Evolutionary conservation across 257 asterid genomes (phyloP).

Genomic region (Haberlea rhodopensis): DNA sequence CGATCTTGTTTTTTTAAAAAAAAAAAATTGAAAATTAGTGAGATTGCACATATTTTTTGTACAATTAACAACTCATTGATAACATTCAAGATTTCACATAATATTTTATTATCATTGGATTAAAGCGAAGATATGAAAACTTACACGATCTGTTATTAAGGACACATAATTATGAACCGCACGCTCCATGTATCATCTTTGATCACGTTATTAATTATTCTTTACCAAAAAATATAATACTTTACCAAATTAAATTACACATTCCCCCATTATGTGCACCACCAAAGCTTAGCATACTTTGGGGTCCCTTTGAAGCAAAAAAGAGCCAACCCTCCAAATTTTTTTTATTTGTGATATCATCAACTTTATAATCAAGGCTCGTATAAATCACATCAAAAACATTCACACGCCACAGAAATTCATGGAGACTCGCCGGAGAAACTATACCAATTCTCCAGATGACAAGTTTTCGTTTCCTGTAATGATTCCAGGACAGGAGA

Average conservation of each 20-base stretch:
- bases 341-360: too few species aligned
- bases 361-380: background rate
- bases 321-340: background rate
- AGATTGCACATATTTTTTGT: too few species aligned
- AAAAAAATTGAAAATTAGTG: too few species aligned
- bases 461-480: conserved; percentile 57
- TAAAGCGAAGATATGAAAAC: background rate
- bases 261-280: background rate
- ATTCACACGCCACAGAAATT: background rate
- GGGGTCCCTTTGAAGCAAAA: background rate
- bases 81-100: too few species aligned
- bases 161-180: background rate
- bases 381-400: background rate
- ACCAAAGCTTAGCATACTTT: background rate
- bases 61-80: background rate
- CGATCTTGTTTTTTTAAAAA: too few species aligned
- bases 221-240: background rate
- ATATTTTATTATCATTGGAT: too few species aligned
- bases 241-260: background rate
- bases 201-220: background rate
- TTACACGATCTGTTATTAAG: background rate
- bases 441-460: conserved; percentile 28
- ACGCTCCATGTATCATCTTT: too few species aligned
- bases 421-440: conserved; percentile 43
- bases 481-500: conserved; percentile 11